Evolutionary conservation across 495 filamentous ascomycete species (phyloP), one percentile per base, ranked within the genome.

Genomic region (Tuber indicum): DNA sequence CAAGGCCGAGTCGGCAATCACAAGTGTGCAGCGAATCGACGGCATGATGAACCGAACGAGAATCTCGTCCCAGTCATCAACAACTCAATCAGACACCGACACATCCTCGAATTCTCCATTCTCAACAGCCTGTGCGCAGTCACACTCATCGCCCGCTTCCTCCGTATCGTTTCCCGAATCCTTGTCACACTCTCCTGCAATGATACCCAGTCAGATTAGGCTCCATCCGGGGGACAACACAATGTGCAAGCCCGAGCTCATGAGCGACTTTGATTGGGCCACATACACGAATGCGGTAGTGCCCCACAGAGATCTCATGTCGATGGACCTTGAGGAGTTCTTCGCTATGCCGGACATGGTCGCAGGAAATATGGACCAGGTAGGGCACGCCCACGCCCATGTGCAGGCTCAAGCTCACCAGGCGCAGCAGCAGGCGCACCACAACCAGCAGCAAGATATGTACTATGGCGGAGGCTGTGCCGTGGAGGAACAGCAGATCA

Each of bases 321-420:
- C 78, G 42, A 80, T 80, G 78, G 77, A 80, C 43, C 71, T 80
- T 17, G 77, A 80, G 42, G 78, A 80, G n/a, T 80, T 80, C 58
- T 80, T 80, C 42, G 45, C 77, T 6, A 76, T 74, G 71, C 78
- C 78, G 21, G 78, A 80, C 74, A 74, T 72, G 66, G 69, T 74
- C 66, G 41, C 74, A 3, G 43, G 74, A 72, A 80, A 66, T 69
- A 72, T 76, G 41, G 58, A 66, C 14, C 26, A 66, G 32, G 58
- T 16, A 62, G 58, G 58, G 58, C 58, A 66, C 58, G 78, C 62
- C 44, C 69, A 72, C 19, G 72, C 78, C 70, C 45, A 45, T 8
- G 36, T 62, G 10, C 78, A 79, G 43, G 70, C 73, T 52, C 43
- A 46, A 52, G 47, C 74, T 43, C 78, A 80, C 39, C 77, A 80